phyloP scores from a whole-genome alignment of 176 grass and related monocot species.

The Carex cristatella region DNA sequence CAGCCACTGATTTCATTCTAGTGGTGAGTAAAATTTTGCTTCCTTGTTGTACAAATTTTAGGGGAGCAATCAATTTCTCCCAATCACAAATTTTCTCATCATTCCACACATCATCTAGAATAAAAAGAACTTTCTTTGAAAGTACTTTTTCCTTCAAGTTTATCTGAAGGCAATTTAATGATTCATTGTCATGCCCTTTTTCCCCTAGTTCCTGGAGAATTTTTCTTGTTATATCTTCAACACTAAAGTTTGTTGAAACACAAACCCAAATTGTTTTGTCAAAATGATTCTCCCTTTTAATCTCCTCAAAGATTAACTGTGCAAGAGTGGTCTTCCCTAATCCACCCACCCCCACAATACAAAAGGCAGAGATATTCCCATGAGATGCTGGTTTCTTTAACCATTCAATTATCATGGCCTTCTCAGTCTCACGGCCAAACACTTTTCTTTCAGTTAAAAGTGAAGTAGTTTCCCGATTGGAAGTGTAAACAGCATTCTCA shows the following conservation, averaged over 20 bases:
- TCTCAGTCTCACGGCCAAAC: conserved; percentile 10
- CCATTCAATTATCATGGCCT: not conserved
- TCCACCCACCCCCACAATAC: conserved; percentile 11
- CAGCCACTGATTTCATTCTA: conserved; percentile 24
- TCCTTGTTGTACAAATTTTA: conserved; percentile 23
- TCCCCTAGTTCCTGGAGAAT: conserved; percentile 7
- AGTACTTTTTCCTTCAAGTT: conserved; percentile 18
- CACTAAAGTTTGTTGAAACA: conserved; percentile 33
- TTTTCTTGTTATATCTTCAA: conserved; percentile 25
- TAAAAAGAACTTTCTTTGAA: conserved; percentile 30
- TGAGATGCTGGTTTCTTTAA: not conserved
- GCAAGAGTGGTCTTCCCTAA: conserved; percentile 24
- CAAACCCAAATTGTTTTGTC: not conserved
- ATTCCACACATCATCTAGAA: conserved; percentile 53
- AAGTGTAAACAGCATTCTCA: not conserved
- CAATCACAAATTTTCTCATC: conserved; percentile 27
- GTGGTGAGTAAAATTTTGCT: conserved; percentile 44
- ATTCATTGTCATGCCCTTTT: not conserved
- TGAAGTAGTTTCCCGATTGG: not conserved
- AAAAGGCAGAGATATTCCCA: not conserved
- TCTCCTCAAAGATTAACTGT: not conserved
- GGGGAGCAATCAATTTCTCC: conserved; percentile 36
- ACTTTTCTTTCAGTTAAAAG: not conserved
- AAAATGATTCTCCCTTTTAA: not conserved
- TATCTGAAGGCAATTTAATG: conserved; percentile 19